These are phyloP conservation scores for Polytrichum commune DNA, from an alignment of 225 moss, liverwort and hornwort genomes.

Conservation along the genomic window DNA sequence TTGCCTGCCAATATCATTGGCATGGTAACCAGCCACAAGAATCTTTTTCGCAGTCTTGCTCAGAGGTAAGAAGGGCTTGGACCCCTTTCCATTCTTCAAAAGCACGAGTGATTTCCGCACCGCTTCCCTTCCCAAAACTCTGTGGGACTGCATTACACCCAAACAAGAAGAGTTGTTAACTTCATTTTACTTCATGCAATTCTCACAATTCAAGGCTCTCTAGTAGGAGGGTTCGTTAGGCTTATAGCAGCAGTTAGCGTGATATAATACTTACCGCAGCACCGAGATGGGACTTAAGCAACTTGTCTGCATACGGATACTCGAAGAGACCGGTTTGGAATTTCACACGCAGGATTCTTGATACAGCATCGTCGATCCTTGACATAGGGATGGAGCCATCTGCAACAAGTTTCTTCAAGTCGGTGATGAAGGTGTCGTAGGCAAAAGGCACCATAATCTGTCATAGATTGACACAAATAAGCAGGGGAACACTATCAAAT, in stretches of 20 bases:
- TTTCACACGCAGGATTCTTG: conserved; percentile 81
- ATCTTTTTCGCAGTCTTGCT: conserved; percentile 49
- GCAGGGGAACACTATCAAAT: too few relatives aligned
- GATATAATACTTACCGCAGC: conserved; percentile 27
- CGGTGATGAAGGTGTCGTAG: conserved; percentile 29
- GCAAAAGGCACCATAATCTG: conserved; percentile 86
- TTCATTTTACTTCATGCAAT: not conserved
- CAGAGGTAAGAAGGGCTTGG: conserved; percentile 51
- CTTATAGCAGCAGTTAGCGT: not conserved
- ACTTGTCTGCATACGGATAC: conserved; percentile 47
- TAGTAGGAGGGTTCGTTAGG: not conserved
- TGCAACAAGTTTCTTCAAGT: conserved; percentile 42
- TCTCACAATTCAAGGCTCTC: not conserved
- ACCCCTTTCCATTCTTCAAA: conserved; percentile 68
- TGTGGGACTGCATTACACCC: conserved; percentile 43
- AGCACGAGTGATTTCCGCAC: conserved; percentile 85
- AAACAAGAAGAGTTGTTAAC: not conserved
- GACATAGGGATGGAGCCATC: conserved; percentile 35
- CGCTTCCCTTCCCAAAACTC: conserved; percentile 63
- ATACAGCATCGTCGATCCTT: conserved; percentile 85
- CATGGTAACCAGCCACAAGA: conserved; percentile 69
- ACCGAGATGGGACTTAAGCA: conserved; percentile 38
- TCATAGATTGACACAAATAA: not conserved
- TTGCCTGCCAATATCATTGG: conserved; percentile 78
- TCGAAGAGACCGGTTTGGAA: conserved; percentile 80